Percentiles rank a stretch among this genome's conserved stretches.
Evolutionary conservation across 768 basidiomycete species (phyloP).

Genomic region (Mycena epipterygia): DNA sequence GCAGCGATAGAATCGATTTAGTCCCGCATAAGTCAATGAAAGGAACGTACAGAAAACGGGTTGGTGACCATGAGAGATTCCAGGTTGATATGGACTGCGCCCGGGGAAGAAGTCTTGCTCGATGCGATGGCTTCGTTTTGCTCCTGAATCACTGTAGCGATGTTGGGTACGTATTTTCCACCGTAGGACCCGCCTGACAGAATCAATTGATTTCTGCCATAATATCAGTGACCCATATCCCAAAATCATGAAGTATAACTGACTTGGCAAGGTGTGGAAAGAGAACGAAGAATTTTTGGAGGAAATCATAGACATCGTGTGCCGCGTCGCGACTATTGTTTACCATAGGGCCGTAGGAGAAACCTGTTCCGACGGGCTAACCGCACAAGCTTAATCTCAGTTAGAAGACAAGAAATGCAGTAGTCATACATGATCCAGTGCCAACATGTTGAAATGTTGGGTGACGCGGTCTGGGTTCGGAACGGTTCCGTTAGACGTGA

Average conservation of each 20-base stretch:
- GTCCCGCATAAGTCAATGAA: neutral
- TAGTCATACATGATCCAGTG: constrained; percentile 27
- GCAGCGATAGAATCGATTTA: neutral
- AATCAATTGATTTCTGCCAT: constrained; percentile 35
- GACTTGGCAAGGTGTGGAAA: constrained; percentile 38
- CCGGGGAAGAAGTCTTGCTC: constrained; percentile 18
- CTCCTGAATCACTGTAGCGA: constrained; percentile 49
- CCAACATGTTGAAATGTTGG: constrained; percentile 32
- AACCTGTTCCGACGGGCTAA: constrained; percentile 46
- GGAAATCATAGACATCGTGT: constrained; percentile 47
- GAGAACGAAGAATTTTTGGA: constrained; percentile 46
- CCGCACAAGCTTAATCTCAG: neutral
- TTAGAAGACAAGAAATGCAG: neutral
- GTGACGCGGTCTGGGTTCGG: constrained; percentile 38
- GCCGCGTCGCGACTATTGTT: constrained; percentile 45
- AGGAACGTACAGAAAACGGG: constrained; percentile 20
- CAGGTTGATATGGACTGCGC: constrained; percentile 41
- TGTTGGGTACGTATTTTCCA: constrained; percentile 46
- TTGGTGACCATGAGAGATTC: constrained; percentile 47
- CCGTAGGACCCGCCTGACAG: constrained; percentile 48
- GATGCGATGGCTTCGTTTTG: constrained; percentile 40
- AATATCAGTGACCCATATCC: neutral
- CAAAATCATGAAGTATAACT: neutral
- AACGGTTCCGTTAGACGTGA: constrained; percentile 32
- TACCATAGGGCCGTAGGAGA: constrained; percentile 43